Evolutionary conservation across 371 early-diverging fungal species (phyloP).

Genomic region (Mucor irregularis): DNA sequence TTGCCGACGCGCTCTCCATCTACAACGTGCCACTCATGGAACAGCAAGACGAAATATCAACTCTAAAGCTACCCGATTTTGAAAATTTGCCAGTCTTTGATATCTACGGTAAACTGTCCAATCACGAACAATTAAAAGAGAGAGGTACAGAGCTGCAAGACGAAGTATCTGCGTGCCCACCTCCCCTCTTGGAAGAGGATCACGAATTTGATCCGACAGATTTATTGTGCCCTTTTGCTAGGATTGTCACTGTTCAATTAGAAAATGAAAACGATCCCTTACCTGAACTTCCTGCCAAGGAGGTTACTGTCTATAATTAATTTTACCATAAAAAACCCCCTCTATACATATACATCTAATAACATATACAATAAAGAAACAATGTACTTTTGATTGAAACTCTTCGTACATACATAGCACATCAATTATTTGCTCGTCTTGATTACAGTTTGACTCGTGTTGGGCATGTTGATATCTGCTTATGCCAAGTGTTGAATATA

Average conservation of each 20-base stretch:
- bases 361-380: too few species aligned
- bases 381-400: too few species aligned
- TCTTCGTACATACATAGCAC: too few species aligned
- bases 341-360: too few species aligned
- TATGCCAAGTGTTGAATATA: too few species aligned
- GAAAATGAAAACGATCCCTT: conserved; percentile 29
- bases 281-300: conserved; percentile 30
- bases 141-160: conserved; percentile 47
- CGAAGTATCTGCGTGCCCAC: conserved; percentile 52
- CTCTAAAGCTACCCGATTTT: conserved; percentile 44
- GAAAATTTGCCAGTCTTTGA: conserved; percentile 50
- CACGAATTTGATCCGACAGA: conserved; percentile 46
- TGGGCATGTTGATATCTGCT: too few species aligned
- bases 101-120: conserved; percentile 48
- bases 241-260: conserved; percentile 29
- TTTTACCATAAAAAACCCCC: too few species aligned
- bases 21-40: conserved; percentile 28
- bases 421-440: too few species aligned
- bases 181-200: conserved; percentile 15
- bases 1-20: conserved; percentile 54
- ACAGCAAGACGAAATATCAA: too few species aligned
- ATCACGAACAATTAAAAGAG: conserved; percentile 31
- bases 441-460: too few species aligned
- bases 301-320: conserved; percentile 28
- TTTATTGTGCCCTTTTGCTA: conserved; percentile 45